Base-by-base conservation (phyloP, 495 filamentous ascomycete species). In the Penicillium robsamsonii region DNA sequence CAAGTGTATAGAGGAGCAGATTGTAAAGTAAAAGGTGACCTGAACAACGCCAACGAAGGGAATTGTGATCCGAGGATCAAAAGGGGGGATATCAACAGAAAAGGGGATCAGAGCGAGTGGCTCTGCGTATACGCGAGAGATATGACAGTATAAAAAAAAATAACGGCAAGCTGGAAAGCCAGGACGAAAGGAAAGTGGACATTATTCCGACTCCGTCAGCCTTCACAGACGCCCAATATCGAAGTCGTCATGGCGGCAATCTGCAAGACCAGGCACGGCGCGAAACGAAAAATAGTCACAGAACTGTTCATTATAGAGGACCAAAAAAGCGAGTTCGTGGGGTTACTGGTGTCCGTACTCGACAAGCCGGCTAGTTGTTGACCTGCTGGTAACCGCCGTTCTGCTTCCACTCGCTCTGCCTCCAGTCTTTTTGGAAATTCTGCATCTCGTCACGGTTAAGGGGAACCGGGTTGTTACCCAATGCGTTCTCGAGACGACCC, bases 371-470 rank as follows among this genome's bases (percentile, higher is more conserved):
- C 56, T 72, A 74, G 44, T 37, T 60, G 55, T 53, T 50, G n/a
- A 76, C 70, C 45, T 67, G 67, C 18, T 58, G 62, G 49, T 77
- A 77, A 61, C 74, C 72, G 18, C 61, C 63, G 59, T 70, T 42
- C 30, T 56, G 46, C 35, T 59, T 69, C 70, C 71, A 75, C 59
- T 76, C 71, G 50, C 58, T 74, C 46, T 68, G 62, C 53, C 68
- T 73, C 74, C 74, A 76, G 25, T 70, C 66, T 13, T 67, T 59
- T 59, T 80, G 75, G 64, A 71, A 85, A 47, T 80, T 78, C 63
- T 84, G 75, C 55, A 87, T 74, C 70, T 89, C 87, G n/a, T 78
- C 70, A 6, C 82, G 83, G 58, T 89, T 84, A 45, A 76, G 75
- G 63, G 82, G 72, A 55, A 73, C 79, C 43, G 76, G 74, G 52